Percentiles rank a stretch among this genome's conserved stretches.
These are phyloP conservation scores for Hanseniaspora nectarophila DNA, from an alignment of 805 yeast species.

Conservation along the genomic window DNA sequence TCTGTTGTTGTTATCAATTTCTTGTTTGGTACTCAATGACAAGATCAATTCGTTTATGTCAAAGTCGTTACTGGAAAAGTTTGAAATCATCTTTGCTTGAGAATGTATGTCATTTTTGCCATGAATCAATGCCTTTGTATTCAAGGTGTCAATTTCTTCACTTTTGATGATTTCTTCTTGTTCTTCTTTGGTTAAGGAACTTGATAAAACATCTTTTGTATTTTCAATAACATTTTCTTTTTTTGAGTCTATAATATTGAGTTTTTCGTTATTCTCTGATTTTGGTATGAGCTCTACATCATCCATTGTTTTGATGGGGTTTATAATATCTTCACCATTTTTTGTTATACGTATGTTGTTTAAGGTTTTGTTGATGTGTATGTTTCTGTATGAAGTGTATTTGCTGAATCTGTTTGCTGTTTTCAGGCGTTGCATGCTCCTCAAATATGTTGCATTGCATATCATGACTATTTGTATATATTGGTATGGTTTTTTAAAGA, in stretches of 20 bases:
- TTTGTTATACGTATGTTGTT: slow-evolving; percentile 8
- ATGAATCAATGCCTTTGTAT: neutral
- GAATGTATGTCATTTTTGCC: neutral
- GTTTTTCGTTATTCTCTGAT: neutral
- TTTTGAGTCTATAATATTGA: neutral
- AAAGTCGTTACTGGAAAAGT: neutral
- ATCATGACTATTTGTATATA: too few species aligned
- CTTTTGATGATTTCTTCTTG: neutral
- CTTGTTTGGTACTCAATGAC: slow-evolving; percentile 9
- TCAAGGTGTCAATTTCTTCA: neutral
- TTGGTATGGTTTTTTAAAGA: too few species aligned
- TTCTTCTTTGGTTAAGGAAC: neutral
- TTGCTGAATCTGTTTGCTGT: too few species aligned
- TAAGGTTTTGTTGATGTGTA: neutral
- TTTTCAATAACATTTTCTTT: neutral
- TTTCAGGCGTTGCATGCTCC: neutral
- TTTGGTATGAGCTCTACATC: neutral
- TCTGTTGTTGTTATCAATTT: slow-evolving; percentile 14
- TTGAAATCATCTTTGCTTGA: neutral
- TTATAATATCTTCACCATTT: slow-evolving; percentile 10
- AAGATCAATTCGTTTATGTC: neutral
- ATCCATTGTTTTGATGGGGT: slow-evolving; percentile 2
- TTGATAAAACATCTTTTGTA: neutral
- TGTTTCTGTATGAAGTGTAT: neutral
- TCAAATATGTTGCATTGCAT: neutral